Base-by-base conservation (phyloP, 2,329 filamentous ascomycete species). In the Claviceps sp. region DNA sequence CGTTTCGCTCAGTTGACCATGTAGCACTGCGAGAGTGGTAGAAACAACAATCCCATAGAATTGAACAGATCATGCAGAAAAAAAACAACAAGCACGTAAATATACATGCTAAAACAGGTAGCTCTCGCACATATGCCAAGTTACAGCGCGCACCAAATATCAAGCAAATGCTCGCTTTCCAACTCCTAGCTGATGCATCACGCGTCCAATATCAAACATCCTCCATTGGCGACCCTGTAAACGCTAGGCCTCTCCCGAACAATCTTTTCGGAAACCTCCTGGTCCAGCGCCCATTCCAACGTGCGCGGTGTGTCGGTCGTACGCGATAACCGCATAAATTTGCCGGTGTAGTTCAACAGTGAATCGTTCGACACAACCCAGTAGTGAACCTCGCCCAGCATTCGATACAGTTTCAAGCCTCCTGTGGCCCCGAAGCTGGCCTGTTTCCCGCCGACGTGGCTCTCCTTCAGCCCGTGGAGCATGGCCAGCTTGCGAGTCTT, bases 401-500 rank as follows among this genome's bases (percentile, higher is more conserved):
- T 45, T 17, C 53, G 47, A 17, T 50, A 52, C 29, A 54, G 47
- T 23, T 48, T 43, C 39, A 54, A 23, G 47, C 53, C 53, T 36
- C 50, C 45, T 9, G 36, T 50, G 37, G 47, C 53, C 6, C 53
- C 53, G 1, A 52, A 50, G 39, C 53, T 52, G 46, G 53, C 45
- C 43, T 54, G 50, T 40, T 54, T 52, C 36, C 53, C 53, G 50
- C 53, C 53, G 4, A 52, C 42, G 47, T 50, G 50, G 44, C 50
- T 54, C 44, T 54, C 53, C 14, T 54, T 54, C n/a, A 45, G 26
- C 22, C 53, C 53, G 43, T 54, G 53, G 16, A 54, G 47, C 50
- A 54, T 45, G 5, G 53, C 53, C 20, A 54, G 29, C 47, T 50
- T 52, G 47, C 53, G 53, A 4, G 53, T 54, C 34, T 40, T 20